Conservation (phyloP, 106 monocot species). For the Platanthera zijinensis region DNA sequence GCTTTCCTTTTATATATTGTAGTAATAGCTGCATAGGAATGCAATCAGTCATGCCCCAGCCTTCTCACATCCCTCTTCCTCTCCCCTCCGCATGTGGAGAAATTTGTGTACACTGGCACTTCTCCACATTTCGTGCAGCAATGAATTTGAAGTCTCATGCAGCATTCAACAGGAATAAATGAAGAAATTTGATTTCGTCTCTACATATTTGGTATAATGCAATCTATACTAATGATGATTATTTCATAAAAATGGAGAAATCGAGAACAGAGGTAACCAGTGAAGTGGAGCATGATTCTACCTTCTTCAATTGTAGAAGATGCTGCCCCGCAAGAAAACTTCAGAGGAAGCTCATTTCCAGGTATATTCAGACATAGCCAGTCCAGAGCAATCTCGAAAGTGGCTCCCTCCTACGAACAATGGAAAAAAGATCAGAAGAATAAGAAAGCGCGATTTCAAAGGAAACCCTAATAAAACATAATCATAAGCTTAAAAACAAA, state of each 20-base stretch:
- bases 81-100: no score
- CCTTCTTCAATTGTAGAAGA: slow-evolving; percentile 45
- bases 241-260: not conserved
- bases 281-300: slow-evolving; percentile 9
- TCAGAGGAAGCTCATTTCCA: slow-evolving; percentile 80
- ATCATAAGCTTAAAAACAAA: not conserved
- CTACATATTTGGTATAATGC: no score
- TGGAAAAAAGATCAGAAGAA: not conserved
- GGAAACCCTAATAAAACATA: not conserved
- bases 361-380: slow-evolving; percentile 92
- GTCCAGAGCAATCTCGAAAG: slow-evolving; percentile 81
- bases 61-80: no score
- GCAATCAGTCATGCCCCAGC: no score
- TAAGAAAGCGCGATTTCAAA: not conserved
- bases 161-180: not conserved
- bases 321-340: slow-evolving; percentile 67
- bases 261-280: not conserved
- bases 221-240: not conserved
- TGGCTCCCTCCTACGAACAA: slow-evolving; percentile 45
- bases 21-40: no score
- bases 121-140: no score
- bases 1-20: no score
- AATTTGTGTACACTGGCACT: no score
- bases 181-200: not conserved
- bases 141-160: not conserved